A percentile compares a stretch with the other conserved stretches of the same genome.
Conservation (phyloP, 495 filamentous ascomycete genomes). For the Bombardia bombarda region DNA sequence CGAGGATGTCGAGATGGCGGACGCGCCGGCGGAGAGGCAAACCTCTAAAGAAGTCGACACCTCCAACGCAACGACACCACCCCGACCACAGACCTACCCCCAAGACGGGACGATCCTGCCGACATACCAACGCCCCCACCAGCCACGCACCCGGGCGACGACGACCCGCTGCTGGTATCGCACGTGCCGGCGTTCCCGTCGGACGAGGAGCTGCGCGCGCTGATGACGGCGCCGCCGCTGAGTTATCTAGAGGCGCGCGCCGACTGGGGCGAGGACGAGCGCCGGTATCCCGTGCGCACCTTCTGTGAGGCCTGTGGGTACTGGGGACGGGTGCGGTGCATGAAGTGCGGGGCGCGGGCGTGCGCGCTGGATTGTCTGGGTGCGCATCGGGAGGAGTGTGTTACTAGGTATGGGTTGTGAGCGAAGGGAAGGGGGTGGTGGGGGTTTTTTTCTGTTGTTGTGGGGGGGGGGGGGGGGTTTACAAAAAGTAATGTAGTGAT, state of each 20-base stretch:
- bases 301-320: slow-evolving; percentile 92
- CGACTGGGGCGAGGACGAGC: slow-evolving; percentile 31
- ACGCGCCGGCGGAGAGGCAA: slow-evolving; percentile 11
- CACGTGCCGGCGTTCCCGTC: slow-evolving; percentile 57
- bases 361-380: slow-evolving; percentile 79
- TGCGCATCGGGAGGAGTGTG: slow-evolving; percentile 65
- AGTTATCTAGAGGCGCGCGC: slow-evolving; percentile 74
- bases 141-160: slow-evolving; percentile 39
- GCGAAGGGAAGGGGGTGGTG: not conserved
- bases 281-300: slow-evolving; percentile 47
- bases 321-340: slow-evolving; percentile 80
- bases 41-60: not conserved
- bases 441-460: not conserved
- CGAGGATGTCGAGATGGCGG: slow-evolving; percentile 29
- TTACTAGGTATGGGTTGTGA: slow-evolving; percentile 60
- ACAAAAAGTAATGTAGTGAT: not conserved
- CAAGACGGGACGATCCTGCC: slow-evolving; percentile 23
- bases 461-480: not conserved
- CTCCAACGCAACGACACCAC: not conserved
- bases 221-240: slow-evolving; percentile 65
- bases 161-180: slow-evolving; percentile 55
- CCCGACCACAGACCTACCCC: slow-evolving; percentile 20
- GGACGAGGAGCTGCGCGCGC: slow-evolving; percentile 55
- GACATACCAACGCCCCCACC: slow-evolving; percentile 24
- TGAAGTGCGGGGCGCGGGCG: slow-evolving; percentile 71